Percentiles rank a stretch among this genome's conserved stretches.
phyloP scores from a whole-genome alignment of 345 rosid genomes.

The Cardiospermum halicacabum region DNA sequence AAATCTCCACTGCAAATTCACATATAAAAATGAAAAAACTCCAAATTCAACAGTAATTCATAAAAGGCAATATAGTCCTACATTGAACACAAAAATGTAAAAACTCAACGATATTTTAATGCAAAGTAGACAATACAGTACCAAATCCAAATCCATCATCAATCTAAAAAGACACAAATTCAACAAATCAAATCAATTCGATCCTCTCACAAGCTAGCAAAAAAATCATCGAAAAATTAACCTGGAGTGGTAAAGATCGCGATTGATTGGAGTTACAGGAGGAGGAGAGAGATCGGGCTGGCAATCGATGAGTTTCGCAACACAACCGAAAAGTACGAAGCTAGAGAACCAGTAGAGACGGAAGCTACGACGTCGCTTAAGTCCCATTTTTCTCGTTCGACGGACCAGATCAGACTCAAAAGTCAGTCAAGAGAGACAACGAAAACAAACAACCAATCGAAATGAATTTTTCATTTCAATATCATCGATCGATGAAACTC shows the following conservation, averaged over 20 bases:
- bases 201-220: neutral
- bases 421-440: too few species aligned
- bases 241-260: slow-evolving; percentile 87
- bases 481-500: neutral
- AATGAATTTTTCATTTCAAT: slow-evolving; percentile 23
- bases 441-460: neutral
- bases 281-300: slow-evolving; percentile 25
- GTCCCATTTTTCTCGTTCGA: neutral
- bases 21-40: slow-evolving; percentile 2
- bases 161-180: neutral
- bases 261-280: slow-evolving; percentile 58
- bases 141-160: too few species aligned
- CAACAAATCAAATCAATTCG: neutral
- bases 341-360: slow-evolving; percentile 17
- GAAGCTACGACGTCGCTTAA: slow-evolving; percentile 8
- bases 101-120: too few species aligned
- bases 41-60: neutral
- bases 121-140: too few species aligned
- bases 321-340: slow-evolving; percentile 12
- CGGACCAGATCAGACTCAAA: too few species aligned
- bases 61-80: too few species aligned
- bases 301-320: slow-evolving; percentile 16
- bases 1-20: slow-evolving; percentile 49
- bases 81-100: too few species aligned
- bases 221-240: neutral